Percentiles rank a stretch among this genome's conserved stretches.
Evolutionary conservation across 1,139 yeast genomes (phyloP).

Genomic region (Scheffersomyces illinoinensis): DNA sequence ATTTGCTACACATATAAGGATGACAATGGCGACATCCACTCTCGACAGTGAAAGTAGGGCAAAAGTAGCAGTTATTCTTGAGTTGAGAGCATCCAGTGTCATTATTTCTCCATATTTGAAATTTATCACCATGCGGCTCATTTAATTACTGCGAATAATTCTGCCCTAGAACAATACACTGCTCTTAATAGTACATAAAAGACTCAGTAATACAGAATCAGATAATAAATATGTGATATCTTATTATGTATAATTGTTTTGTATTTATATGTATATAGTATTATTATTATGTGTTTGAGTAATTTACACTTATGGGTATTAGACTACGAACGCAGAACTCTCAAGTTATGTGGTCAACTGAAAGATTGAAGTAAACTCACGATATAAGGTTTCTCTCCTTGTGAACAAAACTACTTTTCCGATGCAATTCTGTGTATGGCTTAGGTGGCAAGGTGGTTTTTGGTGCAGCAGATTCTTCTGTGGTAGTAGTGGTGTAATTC

Average conservation of each 20-base stretch:
- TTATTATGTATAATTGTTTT: neutral
- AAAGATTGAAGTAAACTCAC: neutral
- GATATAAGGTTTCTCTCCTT: conserved; percentile 1
- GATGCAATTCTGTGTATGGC: conserved; percentile 6
- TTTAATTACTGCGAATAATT: neutral
- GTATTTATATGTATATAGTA: too few species aligned
- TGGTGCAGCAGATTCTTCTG: neutral
- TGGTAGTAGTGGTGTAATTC: neutral
- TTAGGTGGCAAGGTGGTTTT: neutral
- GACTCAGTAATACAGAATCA: too few species aligned
- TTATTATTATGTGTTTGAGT: neutral
- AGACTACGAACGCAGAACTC: neutral
- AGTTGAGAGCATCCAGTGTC: too few species aligned
- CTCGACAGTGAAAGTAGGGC: neutral
- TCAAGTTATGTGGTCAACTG: neutral
- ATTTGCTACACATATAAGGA: neutral
- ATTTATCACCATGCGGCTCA: neutral
- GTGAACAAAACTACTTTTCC: conserved; percentile 9
- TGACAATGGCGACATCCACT: neutral
- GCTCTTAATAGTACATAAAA: neutral
- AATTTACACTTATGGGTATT: neutral
- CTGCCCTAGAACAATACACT: neutral
- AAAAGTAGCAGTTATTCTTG: too few species aligned
- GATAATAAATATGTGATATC: too few species aligned
- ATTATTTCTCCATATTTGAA: neutral